Evolutionary conservation across 805 yeast genomes (phyloP).

Genomic region (Maudiozyma turicensis): DNA sequence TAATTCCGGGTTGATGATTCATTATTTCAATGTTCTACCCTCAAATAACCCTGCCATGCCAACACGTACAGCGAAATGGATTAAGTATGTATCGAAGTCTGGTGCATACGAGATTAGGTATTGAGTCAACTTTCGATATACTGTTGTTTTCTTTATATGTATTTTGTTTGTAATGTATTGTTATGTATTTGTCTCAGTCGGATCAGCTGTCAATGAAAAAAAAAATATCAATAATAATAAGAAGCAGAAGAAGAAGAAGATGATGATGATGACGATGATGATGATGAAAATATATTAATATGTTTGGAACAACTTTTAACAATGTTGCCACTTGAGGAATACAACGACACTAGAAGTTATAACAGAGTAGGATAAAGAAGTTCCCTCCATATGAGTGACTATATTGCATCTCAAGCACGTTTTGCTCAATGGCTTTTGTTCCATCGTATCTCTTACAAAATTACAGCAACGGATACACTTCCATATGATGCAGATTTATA

Average conservation of each 20-base stretch:
- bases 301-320: no score
- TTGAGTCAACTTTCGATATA: slow-evolving; percentile 15
- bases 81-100: slow-evolving; percentile 62
- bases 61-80: slow-evolving; percentile 74
- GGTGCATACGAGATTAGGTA: slow-evolving; percentile 78
- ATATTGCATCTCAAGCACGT: background rate
- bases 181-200: background rate
- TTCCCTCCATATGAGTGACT: background rate
- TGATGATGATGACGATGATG: no score
- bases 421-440: slow-evolving; percentile 7
- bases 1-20: slow-evolving; percentile 65
- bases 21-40: slow-evolving; percentile 48
- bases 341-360: no score
- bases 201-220: no score
- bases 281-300: no score
- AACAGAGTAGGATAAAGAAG: background rate
- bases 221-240: no score
- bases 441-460: slow-evolving; percentile 5
- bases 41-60: background rate
- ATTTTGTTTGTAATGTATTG: background rate
- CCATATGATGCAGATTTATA: slow-evolving; percentile 4
- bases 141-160: background rate
- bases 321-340: no score
- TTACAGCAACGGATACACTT: slow-evolving; percentile 1
- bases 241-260: no score